Evolutionary conservation across 116 monocot genomes (phyloP).

Genomic region (Papilionanthe hybrid): DNA sequence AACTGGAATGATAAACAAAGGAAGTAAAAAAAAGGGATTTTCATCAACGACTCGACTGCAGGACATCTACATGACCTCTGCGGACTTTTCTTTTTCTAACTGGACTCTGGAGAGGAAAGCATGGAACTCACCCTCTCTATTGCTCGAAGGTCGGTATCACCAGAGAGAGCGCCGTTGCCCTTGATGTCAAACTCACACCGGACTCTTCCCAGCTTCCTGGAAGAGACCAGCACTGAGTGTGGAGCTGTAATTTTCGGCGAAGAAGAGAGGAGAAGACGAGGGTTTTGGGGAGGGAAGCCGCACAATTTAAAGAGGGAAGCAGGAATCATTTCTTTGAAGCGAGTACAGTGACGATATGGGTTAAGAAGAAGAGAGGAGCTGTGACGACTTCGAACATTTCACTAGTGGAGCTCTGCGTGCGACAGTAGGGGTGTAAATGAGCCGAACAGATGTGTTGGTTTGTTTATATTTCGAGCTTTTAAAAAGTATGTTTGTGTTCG

Average conservation of each 20-base stretch:
- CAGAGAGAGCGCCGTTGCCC: constrained; percentile 60
- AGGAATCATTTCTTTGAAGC: constrained; percentile 16
- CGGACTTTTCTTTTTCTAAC: not conserved
- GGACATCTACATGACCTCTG: not conserved
- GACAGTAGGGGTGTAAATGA: too few species aligned
- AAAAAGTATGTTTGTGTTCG: too few species aligned
- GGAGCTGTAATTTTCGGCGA: not conserved
- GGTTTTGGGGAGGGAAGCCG: constrained; percentile 4
- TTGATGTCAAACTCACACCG: constrained; percentile 64
- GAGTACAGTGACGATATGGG: too few species aligned
- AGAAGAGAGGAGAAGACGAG: constrained; percentile 9
- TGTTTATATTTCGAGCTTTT: too few species aligned
- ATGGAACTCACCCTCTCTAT: constrained; percentile 50
- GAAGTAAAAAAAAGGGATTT: not conserved
- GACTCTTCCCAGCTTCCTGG: constrained; percentile 8
- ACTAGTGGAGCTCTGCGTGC: not conserved
- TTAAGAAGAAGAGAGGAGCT: too few species aligned
- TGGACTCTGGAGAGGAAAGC: not conserved
- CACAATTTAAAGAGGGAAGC: constrained; percentile 15
- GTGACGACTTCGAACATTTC: not conserved
- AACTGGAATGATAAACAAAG: not conserved
- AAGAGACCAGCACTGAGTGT: not conserved
- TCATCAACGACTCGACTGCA: not conserved
- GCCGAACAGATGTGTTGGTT: too few species aligned
- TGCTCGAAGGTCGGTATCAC: constrained; percentile 54